Conservation (phyloP, 495 filamentous ascomycete species). For the Aspergillus bridgeri region DNA sequence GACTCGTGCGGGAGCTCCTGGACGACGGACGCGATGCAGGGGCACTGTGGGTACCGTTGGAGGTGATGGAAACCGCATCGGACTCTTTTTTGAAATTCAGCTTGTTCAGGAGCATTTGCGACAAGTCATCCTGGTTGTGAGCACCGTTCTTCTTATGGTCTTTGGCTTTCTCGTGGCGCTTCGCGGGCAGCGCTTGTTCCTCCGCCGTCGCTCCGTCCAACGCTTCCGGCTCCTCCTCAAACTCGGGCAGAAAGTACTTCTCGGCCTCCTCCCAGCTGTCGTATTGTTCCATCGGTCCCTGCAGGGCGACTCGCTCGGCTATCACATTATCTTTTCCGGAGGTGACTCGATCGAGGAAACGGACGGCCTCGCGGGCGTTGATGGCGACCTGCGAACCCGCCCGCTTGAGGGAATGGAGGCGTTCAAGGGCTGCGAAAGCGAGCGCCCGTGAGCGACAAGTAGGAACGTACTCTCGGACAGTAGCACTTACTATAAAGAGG, state of each 20-base stretch:
- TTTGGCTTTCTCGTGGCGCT: slow-evolving; percentile 13
- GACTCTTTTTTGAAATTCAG: slow-evolving; percentile 49
- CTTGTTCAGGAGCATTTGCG: slow-evolving; percentile 51
- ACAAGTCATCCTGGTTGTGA: slow-evolving; percentile 34
- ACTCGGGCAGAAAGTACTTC: slow-evolving; percentile 54
- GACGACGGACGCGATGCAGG: slow-evolving; percentile 47
- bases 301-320: slow-evolving; percentile 46
- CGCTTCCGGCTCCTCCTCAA: slow-evolving; percentile 43
- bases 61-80: slow-evolving; percentile 48
- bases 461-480: background rate
- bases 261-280: slow-evolving; percentile 60
- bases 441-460: background rate
- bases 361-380: slow-evolving; percentile 62
- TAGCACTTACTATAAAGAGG: slow-evolving; percentile 61
- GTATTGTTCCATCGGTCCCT: slow-evolving; percentile 58
- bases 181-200: slow-evolving; percentile 17
- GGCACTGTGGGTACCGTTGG: slow-evolving; percentile 44
- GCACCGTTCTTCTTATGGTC: slow-evolving; percentile 16
- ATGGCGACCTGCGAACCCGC: slow-evolving; percentile 52
- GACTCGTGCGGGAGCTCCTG: slow-evolving; percentile 48
- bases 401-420: slow-evolving; percentile 55
- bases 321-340: slow-evolving; percentile 50
- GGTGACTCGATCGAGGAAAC: slow-evolving; percentile 63
- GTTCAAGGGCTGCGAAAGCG: slow-evolving; percentile 49
- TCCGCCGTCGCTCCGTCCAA: slow-evolving; percentile 19